Base-by-base conservation (phyloP, 2,329 filamentous ascomycete species). In the Trichoderma atroviride region DNA sequence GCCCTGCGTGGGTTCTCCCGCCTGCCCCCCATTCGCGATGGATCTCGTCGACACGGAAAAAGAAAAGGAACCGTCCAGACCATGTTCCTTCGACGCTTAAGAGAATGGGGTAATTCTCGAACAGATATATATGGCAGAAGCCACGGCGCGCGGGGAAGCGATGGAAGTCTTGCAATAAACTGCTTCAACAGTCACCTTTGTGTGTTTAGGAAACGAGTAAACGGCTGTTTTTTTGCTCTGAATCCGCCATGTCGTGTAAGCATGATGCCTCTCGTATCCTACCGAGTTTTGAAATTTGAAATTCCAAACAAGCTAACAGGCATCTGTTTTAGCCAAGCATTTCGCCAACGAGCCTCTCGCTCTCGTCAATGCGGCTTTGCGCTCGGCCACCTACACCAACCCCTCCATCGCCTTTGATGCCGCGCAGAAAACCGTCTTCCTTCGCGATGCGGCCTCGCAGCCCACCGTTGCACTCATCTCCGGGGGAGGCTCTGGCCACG, bases 401-500 rank as follows among this genome's bases (percentile, higher is more conserved):
- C 76, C 76, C 27, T 76, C 75, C 56, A 71, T 77, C 35, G 69
- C 71, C 27, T 70, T 75, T 55, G 75, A 76, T 40, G 69, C 70
- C 5, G 61, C 71, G 19, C 74, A 78, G 58, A 77, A 77, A 61
- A 75, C 73, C 27, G 72, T 77, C 37, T 75, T 69, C 37, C 73
- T 73, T 10, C 68, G 70, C 68, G 69, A 55, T 70, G 69, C 70
- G 10, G 72, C 71, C 27, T 66, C 69, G 9, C 72, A 70, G 59
- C 64, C 71, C 22, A 50, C 72, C 13, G 66, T 73, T n/a, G 72
- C 72, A 16, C 35, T 92, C 68, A 70, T 76, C 33, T 74, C 73
- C 4, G 91, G 91, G 63, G 91, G 91, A 69, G 91, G 91, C 68
- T 88, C 87, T 6, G 91, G 91, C 66, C 91, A 93, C 75, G 91